Conservation (phyloP, 106 monocot genomes). For the Allium fistulosum region DNA sequence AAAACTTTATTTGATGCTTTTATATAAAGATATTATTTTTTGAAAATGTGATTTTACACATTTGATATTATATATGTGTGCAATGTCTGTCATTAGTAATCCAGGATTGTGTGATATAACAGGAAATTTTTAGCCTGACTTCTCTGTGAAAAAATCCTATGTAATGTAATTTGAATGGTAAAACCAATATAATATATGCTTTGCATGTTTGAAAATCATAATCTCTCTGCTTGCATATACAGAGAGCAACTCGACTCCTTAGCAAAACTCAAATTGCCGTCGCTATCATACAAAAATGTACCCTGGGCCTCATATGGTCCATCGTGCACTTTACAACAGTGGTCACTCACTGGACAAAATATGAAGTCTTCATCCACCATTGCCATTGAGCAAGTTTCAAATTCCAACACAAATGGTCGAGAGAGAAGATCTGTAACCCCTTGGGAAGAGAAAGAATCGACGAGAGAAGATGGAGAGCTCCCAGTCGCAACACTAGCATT, state of each 20-base stretch:
- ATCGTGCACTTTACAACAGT: conserved; percentile 59
- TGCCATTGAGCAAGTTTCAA: conserved; percentile 18
- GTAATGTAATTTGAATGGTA: background rate
- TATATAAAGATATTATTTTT: no score
- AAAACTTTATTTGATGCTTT: no score
- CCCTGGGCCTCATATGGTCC: conserved; percentile 67
- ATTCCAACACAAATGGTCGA: conserved; percentile 17
- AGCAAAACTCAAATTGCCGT: conserved; percentile 63
- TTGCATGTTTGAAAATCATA: conserved; percentile 26
- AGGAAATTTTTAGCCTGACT: no score
- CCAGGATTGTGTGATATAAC: no score
- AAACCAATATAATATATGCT: conserved; percentile 7
- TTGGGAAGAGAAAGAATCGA: conserved; percentile 59
- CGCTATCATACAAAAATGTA: conserved; percentile 42
- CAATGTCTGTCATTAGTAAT: no score
- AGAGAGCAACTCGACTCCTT: conserved; percentile 88
- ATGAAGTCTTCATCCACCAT: conserved; percentile 17
- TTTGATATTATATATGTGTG: no score
- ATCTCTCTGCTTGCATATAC: conserved; percentile 11
- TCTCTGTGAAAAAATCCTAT: no score
- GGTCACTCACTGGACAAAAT: conserved; percentile 26
- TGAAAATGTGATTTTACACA: no score
- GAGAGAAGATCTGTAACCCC: conserved; percentile 50
- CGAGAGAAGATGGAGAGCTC: conserved; percentile 93
- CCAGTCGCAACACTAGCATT: conserved; percentile 23